Percentiles rank a stretch among this genome's conserved stretches.
These are phyloP conservation scores for Tylopilus plumbeoviolaceoides DNA, from an alignment of 768 basidiomycete genomes.

Conservation along the genomic window DNA sequence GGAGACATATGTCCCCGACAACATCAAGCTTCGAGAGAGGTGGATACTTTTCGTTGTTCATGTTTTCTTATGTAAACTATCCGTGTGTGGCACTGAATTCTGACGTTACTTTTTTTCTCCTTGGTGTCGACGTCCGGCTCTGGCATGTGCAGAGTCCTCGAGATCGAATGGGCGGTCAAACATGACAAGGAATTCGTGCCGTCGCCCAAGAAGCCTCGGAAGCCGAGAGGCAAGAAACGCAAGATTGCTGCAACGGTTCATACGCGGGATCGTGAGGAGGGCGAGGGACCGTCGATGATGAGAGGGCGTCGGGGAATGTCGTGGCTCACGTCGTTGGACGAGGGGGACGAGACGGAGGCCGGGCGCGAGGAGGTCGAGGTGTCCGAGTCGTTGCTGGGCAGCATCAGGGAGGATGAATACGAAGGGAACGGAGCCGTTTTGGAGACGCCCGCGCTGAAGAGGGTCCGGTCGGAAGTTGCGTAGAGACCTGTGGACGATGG, in stretches of 20 bases:
- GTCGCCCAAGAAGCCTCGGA: slow-evolving; percentile 43
- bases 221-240: slow-evolving; percentile 31
- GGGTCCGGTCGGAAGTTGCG: slow-evolving; percentile 16
- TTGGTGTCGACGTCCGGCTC: not conserved
- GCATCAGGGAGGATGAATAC: slow-evolving; percentile 29
- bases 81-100: slow-evolving; percentile 34
- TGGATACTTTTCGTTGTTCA: slow-evolving; percentile 70
- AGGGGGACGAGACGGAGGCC: slow-evolving; percentile 38
- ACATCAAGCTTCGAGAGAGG: slow-evolving; percentile 83
- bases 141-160: slow-evolving; percentile 57
- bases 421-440: slow-evolving; percentile 17
- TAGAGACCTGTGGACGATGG: not conserved
- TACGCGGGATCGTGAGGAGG: slow-evolving; percentile 10
- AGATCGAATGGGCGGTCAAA: slow-evolving; percentile 76
- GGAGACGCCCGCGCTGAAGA: slow-evolving; percentile 26
- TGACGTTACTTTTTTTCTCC: slow-evolving; percentile 34
- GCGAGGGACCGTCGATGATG: slow-evolving; percentile 13
- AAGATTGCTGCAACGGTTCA: slow-evolving; percentile 23
- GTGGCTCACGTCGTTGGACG: slow-evolving; percentile 31
- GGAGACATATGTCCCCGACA: slow-evolving; percentile 80
- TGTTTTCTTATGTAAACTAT: slow-evolving; percentile 58
- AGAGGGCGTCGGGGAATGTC: slow-evolving; percentile 13
- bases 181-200: slow-evolving; percentile 57
- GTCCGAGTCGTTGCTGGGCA: slow-evolving; percentile 6
- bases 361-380: slow-evolving; percentile 12